These are phyloP conservation scores for Macroventuria anomochaeta DNA, from an alignment of 2,329 filamentous ascomycete species.

Conservation along the genomic window DNA sequence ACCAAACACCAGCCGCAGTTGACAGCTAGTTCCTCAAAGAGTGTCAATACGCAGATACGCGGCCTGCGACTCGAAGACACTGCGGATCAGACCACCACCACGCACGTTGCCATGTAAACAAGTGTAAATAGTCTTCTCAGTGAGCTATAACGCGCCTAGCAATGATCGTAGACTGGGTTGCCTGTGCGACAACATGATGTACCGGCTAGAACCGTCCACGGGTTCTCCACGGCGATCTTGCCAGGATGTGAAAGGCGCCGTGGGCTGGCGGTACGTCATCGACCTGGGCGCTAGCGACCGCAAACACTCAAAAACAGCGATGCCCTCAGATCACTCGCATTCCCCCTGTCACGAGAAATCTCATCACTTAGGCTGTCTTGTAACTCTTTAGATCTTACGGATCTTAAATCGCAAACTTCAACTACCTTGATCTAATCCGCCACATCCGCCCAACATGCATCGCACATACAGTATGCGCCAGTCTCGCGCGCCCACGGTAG, in stretches of 20 bases:
- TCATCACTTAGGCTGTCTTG: neutral
- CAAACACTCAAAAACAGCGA: constrained; percentile 20
- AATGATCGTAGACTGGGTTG: constrained; percentile 18
- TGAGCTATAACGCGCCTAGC: constrained; percentile 2
- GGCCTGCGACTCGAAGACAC: neutral
- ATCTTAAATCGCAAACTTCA: neutral
- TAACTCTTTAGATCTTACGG: neutral
- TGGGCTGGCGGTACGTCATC: constrained; percentile 17
- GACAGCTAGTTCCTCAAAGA: neutral
- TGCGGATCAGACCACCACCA: neutral
- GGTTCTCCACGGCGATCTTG: constrained; percentile 17
- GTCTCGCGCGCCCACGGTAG: constrained; percentile 81
- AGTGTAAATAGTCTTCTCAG: neutral
- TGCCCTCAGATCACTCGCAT: constrained; percentile 13
- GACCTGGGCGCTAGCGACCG: constrained; percentile 15
- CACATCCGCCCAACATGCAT: constrained; percentile 70
- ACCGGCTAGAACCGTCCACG: constrained; percentile 17
- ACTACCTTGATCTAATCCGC: neutral
- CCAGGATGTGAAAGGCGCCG: constrained; percentile 12
- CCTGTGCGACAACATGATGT: constrained; percentile 18
- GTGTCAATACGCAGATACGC: neutral
- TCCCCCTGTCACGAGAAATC: constrained; percentile 10
- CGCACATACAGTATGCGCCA: constrained; percentile 90
- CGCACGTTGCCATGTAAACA: constrained; percentile 4
- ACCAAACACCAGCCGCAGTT: constrained; percentile 4